Base-by-base conservation (phyloP, 495 filamentous ascomycete species). In the Tuber calosporum region DNA sequence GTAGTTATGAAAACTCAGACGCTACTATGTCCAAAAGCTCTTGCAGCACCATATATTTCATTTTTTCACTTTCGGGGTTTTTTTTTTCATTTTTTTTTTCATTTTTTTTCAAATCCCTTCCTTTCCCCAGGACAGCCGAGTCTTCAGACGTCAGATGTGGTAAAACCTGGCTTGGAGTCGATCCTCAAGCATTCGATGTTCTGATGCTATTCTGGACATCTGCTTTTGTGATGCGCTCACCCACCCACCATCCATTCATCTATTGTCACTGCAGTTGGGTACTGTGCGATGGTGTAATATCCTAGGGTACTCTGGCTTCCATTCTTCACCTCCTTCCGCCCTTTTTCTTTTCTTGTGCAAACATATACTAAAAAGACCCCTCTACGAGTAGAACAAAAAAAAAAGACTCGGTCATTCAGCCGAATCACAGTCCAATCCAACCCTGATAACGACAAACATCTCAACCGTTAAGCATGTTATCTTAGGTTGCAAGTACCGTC, bases 131-230 rank as follows among this genome's bases (percentile, higher is more conserved):
- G 30, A 26, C 53, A 34, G 11, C 19, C 53, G 17, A 34, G 26
- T 34, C 26, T 26, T 62, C 53, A 19, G 53, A 62, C 53, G 53
- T 62, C 53, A 62, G 53, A 62, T 34, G 53, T 34, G 26, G 53
- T 62, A 62, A 62, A 34, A 62, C 53, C 53, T 19, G 53, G 53
- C 53, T 62, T 34, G 53, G 53, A 62, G 53, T 62, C 53, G 53
- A 62, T 62, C 53, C 53, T 4, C 30, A 26, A 62, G 30, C 53
- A 5, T 62, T 15, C 34, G 11, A 17, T 17, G 53, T 62, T 62
- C 53, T 62, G 53, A 62, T 34, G 34, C 53, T 62, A 62, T 62
- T 62, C 53, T 62, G 26, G 53, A 34, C 30, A 34, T 62, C 53
- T 62, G 26, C 26, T 34, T 62, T 17, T 34, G 26, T 62, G 30